Base-by-base conservation (phyloP, 768 basidiomycete genomes). In the Paxillus rubicundulus region DNA sequence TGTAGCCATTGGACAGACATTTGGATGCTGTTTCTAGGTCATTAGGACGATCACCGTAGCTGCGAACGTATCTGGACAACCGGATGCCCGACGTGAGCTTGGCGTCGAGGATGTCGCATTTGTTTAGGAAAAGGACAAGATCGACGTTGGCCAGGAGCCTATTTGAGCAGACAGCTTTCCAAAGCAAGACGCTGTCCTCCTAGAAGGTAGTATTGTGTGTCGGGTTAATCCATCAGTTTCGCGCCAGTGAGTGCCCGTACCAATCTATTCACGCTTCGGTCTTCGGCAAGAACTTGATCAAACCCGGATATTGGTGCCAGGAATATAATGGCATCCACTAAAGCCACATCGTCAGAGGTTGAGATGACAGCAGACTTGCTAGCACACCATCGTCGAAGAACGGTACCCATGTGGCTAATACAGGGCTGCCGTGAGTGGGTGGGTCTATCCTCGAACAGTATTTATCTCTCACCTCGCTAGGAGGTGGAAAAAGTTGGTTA, bases 41-140 rank as follows among this genome's bases (percentile, higher is more conserved):
- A 47, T 90, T 90, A 18, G 80, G 72, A 43, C 86, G 77, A 51
- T 84, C 79, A 9, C 79, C 81, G 61, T 85, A 90, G 43, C 84
- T 87, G 43, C 85, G 79, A 28, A 90, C 86, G 59, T 85, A 86
- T 63, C 85, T 83, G 32, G 76, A 70, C 28, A 90, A 70, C 53
- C 77, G 76, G 51, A 87, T 77, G 28, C 88, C 88, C 1, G 85
- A 75, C 17, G 72, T 69, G 10, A 90, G 78, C 61, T 90, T 90
- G 41, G 74, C 60, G 54, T 79, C 80, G 49, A 91, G 70, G 53
- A 90, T 86, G 61, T 90, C 88, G 53, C 85, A 85, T 65, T 92
- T 92, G 72, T 91, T 92, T 47, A 92, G 73, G 73, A 91, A 92
- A 42, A 91, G 74, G 54, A 91, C 85, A 32, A 90, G 73, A 57